Evolutionary conservation across 2,329 filamentous ascomycete species (phyloP).

Genomic region (Colletotrichum somersetense): DNA sequence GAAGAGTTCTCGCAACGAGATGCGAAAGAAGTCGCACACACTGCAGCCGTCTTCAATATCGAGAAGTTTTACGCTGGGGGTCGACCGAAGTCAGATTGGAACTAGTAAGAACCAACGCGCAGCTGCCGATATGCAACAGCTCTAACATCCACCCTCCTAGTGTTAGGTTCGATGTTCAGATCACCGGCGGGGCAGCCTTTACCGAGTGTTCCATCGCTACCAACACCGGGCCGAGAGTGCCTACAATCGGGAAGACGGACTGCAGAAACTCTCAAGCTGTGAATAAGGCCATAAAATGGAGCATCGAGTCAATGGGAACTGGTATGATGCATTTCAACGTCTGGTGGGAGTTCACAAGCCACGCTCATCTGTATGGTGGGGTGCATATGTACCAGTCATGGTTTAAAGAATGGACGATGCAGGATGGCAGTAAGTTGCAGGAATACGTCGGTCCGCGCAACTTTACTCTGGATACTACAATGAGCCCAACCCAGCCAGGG

Average conservation of each 20-base stretch:
- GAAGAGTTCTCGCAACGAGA: neutral
- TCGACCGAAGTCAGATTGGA: constrained; percentile 7
- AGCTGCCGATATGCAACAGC: no score
- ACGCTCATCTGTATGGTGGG: constrained; percentile 17
- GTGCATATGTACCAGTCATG: constrained; percentile 11
- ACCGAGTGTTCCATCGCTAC: constrained; percentile 33
- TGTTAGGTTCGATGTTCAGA: constrained; percentile 22
- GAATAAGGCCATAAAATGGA: constrained; percentile 30
- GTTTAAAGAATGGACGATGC: constrained; percentile 17
- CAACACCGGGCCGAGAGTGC: constrained; percentile 27
- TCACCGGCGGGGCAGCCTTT: constrained; percentile 31
- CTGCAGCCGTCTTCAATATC: constrained; percentile 21
- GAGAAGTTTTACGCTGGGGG: constrained; percentile 32
- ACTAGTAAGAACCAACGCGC: constrained; percentile 30
- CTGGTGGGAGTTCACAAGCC: constrained; percentile 39
- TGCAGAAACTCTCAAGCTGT: constrained; percentile 10
- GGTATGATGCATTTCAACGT: constrained; percentile 38
- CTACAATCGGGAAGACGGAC: constrained; percentile 21
- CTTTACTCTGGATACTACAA: constrained; percentile 16
- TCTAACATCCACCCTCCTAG: constrained; percentile 1
- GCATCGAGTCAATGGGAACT: constrained; percentile 27
- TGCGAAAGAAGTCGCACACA: neutral
- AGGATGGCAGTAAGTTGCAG: constrained; percentile 25
- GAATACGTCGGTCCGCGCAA: constrained; percentile 15
- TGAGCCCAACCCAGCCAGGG: neutral